Evolutionary conservation across 2,329 filamentous ascomycete species (phyloP), one percentile per base, ranked within the genome.

Genomic region (Harringtonia lauricola): DNA sequence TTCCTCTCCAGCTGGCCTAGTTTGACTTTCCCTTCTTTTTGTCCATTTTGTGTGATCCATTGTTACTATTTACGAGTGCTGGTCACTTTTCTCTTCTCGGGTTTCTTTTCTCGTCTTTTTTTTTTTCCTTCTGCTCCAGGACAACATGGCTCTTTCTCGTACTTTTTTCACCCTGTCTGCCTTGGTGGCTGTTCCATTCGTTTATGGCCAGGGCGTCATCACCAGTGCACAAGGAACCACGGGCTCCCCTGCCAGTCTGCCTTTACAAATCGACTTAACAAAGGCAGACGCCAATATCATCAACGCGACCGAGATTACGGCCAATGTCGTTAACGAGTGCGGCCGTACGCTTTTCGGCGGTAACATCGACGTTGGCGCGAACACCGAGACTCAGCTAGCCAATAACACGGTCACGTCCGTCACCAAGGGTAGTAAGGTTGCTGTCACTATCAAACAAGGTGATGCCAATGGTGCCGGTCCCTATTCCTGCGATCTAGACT

Each of bases 291-390:
- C 74, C 9, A 79, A 74, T 38, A 68, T 79, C 52, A 81, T 82
- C 59, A 66, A 67, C 40, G 70, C 75, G 44, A 67, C 67, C 7
- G 65, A 75, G 62, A 68, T 74, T 49, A 48, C 51, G 2, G 59
- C 61, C 45, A 74, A 73, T 50, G 55, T 70, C 4, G 73, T 75
- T 34, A 76, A 74, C 50, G 65, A 72, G 42, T 81, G 78, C 52
- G 78, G 78, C 40, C 68, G 76, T 47, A 82, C 77, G 15, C 65
- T 79, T 54, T 56, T 74, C 35, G 54, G 63, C 44, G 79, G 79
- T 31, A 75, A 72, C 62, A 82, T 82, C 54, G 74, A 81, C 49
- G 65, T 81, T 43, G 71, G 70, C 36, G 67, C 72, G 56, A 68
- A 68, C 50, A 74, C 70, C 1, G 70, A 76, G 57, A 67, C 69